Evolutionary conservation across 306 rosid species (phyloP).

Genomic region (Medicago ruthenica): DNA sequence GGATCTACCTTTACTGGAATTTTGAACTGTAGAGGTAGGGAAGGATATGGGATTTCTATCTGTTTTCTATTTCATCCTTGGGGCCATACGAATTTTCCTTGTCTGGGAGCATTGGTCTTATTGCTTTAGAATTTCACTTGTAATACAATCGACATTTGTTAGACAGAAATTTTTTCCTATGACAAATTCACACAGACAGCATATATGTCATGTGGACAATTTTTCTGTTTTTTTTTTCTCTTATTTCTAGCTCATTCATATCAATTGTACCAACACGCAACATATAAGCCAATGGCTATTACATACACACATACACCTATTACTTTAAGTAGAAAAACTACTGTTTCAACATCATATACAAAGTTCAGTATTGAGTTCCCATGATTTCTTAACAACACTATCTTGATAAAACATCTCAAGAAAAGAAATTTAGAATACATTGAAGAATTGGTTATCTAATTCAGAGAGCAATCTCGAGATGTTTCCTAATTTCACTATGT

Average conservation of each 20-base stretch:
- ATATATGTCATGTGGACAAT: neutral
- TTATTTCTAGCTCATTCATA: conserved; percentile 1
- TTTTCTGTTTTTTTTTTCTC: neutral
- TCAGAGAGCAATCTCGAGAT: neutral
- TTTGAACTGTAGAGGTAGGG: neutral
- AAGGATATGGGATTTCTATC: neutral
- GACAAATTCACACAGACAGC: conserved; percentile 7
- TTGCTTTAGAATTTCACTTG: neutral
- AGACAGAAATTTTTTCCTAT: neutral
- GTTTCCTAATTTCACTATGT: neutral
- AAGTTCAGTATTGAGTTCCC: conserved; percentile 1
- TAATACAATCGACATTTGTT: neutral
- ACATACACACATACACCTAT: neutral
- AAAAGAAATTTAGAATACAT: conserved; percentile 6
- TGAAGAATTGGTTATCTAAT: conserved; percentile 12
- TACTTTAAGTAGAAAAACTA: neutral
- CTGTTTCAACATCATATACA: conserved; percentile 1
- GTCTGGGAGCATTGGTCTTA: neutral
- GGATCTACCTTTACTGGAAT: neutral
- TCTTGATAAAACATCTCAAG: conserved; percentile 2
- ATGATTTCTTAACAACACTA: conserved; percentile 2
- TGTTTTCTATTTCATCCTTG: neutral
- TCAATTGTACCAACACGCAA: neutral
- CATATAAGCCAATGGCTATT: neutral
- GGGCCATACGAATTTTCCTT: neutral